Base-by-base conservation (phyloP, 2,329 filamentous ascomycete genomes). In the Verticillium albo-atrum region DNA sequence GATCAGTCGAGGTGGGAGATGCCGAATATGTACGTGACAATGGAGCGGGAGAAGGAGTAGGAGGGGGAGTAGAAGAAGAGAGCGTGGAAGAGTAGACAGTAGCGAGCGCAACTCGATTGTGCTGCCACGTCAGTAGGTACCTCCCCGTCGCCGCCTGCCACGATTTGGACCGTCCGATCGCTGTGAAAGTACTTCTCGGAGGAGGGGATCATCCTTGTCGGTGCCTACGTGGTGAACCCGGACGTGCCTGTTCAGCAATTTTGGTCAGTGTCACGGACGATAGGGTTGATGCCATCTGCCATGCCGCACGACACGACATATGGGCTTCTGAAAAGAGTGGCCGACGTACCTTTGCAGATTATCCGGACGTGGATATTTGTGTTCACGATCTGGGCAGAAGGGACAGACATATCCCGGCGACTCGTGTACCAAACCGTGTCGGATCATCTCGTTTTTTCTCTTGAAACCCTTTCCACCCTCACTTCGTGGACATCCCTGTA, bases 321-420 rank as follows among this genome's bases (percentile, higher is more conserved):
- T 7, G 5, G 17, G 12, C 5, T 37, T 37, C 14, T 10, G 30
- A 32, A 1, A 12, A 37, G 34, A n/a, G n/a, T 47, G 37, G 6
- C 3, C n/a, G 25, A 72, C 83, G 65, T 80, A 96, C 91, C 94
- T 87, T 78, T 97, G 94, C 59, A 99, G 78, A 79, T 98, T 98
- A 73, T 99, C 95, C 34, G 95, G 95, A 66, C 95, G 83, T 5
- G 95, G 95, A 72, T 98, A 98, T 71, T 90, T 93, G 73, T 97
- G 94, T 71, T 97, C 92, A 65, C 92, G 84, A 68, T 97, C 92
- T 1, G 92, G 90, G 72, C 95, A 99, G 71, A 97, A 98, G 0
- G 95, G 95, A 72, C 95, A 99, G 30, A 97, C 88, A 69, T 98
- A 99, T 61, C 94, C 94, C 1, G 95, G 95, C 7, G 92, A 96